Evolutionary conservation across 306 rosid species (phyloP).

Genomic region (Sphenostylis stenocarpa): DNA sequence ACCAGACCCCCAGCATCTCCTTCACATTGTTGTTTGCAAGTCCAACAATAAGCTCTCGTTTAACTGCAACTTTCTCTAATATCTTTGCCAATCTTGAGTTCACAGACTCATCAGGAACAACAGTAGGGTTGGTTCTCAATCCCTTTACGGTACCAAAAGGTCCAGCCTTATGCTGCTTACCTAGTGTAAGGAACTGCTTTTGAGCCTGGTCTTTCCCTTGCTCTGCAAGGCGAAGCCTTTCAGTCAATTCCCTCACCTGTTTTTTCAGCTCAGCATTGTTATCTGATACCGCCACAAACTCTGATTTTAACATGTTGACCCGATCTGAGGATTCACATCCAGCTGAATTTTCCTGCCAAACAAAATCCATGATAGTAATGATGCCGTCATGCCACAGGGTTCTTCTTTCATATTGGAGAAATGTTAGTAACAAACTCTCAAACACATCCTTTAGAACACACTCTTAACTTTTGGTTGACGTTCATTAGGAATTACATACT

Average conservation of each 20-base stretch:
- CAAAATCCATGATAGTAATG: not conserved
- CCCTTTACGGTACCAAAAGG: slow-evolving; percentile 84
- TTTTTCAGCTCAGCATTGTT: slow-evolving; percentile 60
- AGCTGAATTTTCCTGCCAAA: slow-evolving; percentile 53
- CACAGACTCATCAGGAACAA: slow-evolving; percentile 79
- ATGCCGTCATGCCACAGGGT: slow-evolving; percentile 9
- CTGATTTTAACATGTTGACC: slow-evolving; percentile 66
- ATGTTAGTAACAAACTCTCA: no score
- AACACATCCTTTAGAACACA: not conserved
- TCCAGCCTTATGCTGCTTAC: slow-evolving; percentile 70
- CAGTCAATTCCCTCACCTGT: slow-evolving; percentile 64
- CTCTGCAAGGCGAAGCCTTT: slow-evolving; percentile 65
- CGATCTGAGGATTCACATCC: slow-evolving; percentile 71
- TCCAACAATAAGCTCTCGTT: slow-evolving; percentile 74
- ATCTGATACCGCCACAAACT: slow-evolving; percentile 54
- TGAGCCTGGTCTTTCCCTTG: slow-evolving; percentile 82
- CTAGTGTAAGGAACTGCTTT: slow-evolving; percentile 74
- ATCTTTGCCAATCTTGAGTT: slow-evolving; percentile 81
- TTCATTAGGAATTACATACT: not conserved
- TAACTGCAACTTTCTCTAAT: slow-evolving; percentile 71
- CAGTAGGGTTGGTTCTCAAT: slow-evolving; percentile 67
- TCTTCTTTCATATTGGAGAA: not conserved
- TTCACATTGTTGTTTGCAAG: slow-evolving; percentile 87
- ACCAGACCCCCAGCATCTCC: slow-evolving; percentile 85
- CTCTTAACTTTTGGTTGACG: not conserved